Base-by-base conservation (phyloP, 768 basidiomycete genomes). In the Tephrocybe sp. region DNA sequence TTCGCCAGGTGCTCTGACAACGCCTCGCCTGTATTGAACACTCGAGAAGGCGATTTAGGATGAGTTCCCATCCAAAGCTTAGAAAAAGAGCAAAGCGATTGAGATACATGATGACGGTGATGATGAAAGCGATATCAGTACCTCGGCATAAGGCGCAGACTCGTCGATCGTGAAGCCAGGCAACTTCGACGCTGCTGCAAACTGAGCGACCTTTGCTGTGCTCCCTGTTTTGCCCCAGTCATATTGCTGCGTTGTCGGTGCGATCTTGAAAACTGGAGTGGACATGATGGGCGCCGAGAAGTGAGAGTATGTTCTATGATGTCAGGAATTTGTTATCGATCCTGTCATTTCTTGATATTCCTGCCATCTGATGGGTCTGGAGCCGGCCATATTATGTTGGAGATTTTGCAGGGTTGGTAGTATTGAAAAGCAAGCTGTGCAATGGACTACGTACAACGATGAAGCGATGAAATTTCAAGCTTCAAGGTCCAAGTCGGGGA, bases 61-160 rank as follows among this genome's bases (percentile, higher is more conserved):
- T 98, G 97, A 0, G 97, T 98, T 9, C 97, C 97, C 95, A 98
- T 98, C 97, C 97, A 99, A 37, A 99, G 73, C 94, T 97, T 19
- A 36, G 12, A 34, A n/a, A n/a, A n/a, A n/a, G n/a, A n/a, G 15
- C 3, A 22, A 24, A 8, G 23, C 24, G 2, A 15, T 15, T 15
- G 21, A 12, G n/a, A n/a, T 16, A 63, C 46, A 12, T 29, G 25
- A 21, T 30, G 44, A 57, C 34, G n/a, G 4, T 11, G 9, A 11
- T n/a, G 34, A 15, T 5, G n/a, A 15, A 36, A 36, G 10, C n/a
- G 34, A 36, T 16, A n/a, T 15, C 11, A 6, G 4, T 65, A 92
- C 95, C 83, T 99, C 95, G 22, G 97, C 95, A 64, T 98, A 98
- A 3, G 92, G 90, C 52, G 79, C 76, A 16, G 72, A 66, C 58